Evolutionary conservation across 169 alveolate genomes (phyloP), one percentile per base, ranked within the genome.

Genomic region (Plasmodium vivax): DNA sequence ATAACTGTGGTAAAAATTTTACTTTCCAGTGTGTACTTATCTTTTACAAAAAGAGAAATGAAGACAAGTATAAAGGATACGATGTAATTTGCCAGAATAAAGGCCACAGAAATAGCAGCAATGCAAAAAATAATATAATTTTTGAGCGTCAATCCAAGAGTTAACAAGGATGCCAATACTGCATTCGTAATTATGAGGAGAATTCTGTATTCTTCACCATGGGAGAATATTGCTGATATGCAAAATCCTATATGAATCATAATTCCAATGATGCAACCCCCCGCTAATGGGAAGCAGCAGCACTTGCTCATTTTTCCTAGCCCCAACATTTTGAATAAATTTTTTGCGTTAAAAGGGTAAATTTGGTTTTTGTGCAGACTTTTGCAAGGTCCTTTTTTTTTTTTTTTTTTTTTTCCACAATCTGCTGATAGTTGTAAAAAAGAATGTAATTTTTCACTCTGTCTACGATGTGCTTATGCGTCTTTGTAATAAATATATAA

Each of bases 241-340:
- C 77, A 68, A 68, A 68, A 68, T 68, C 43, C 77, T 30, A 30
- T 68, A 30, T 68, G 77, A 68, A 68, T 68, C 77, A 68, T 68
- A 68, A 68, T 68, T 19, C 43, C 93, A 72, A 30, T 45, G 34
- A 72, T 71, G 58, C 93, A 84, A 27, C 93, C 84, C 34, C 93
- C 84, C 75, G 93, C 93, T 71, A 84, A 36, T 71, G 93, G 83
- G 73, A 84, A 84, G 62, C 83, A 84, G 83, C 84, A 84, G 19
- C 84, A 84, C 56, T 56, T 84, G 36, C 16, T 14, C 74, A 71
- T 41, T 43, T 84, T 71, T 45, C 84, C 83, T 23, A 68, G 47
- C 10, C 19, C 0, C 30, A 43, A 36, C 84, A 68, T 84, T 72
- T 84, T 84, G 32, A 71, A 34, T 41, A 19, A 71, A 43, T 38